Evolutionary conservation across 257 asterid species (phyloP), one percentile per base, ranked within the genome.

Genomic region (Nicotiana tabacum): DNA sequence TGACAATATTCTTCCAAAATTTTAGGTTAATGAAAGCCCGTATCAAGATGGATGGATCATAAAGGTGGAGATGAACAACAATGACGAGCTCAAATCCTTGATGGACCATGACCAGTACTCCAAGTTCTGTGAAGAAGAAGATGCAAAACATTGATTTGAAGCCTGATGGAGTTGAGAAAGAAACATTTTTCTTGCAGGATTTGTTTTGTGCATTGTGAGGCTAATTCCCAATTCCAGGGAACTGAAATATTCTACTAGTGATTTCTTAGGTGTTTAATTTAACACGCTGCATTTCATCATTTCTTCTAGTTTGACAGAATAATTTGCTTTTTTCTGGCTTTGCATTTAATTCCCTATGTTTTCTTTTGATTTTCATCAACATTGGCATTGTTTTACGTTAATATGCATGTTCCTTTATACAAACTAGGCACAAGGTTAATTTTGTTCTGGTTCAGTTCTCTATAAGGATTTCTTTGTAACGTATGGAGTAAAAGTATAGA

Each of bases 31-130:
- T 16, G 89, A 87, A 13, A 93, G 97, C 89, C 98, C 99, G 0
- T 95, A 92, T 16, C 88, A 91, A 62, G 91, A 92, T 9, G 99
- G 99, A 83, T 95, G 99, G 99, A 91, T 95, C 83, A 93, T 95
- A 86, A 95, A 93, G 91, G 99, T 95, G 21, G 97, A 92, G 87
- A 12, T 95, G 78, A 86, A 85, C 81, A 85, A 82, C 17, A 67
- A 85, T 30, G 91, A 88, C 16, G 98, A 94, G 84, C 82, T 90
- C 70, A 81, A 74, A 66, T 62, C 87, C 84, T 89, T 95, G 43
- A 90, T 94, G 92, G 96, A 90, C 85, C 66, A 92, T 32, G 94
- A 88, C 11, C 81, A 82, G 15, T 95, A 95, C 89, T 85, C 95
- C 83, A 88, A 90, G 90, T 88, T 91, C 87, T 95, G 99, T 66